These are phyloP conservation scores for Gryganskiella cystojenkinii DNA, from an alignment of 192 early-diverging fungal genomes.

Conservation along the genomic window DNA sequence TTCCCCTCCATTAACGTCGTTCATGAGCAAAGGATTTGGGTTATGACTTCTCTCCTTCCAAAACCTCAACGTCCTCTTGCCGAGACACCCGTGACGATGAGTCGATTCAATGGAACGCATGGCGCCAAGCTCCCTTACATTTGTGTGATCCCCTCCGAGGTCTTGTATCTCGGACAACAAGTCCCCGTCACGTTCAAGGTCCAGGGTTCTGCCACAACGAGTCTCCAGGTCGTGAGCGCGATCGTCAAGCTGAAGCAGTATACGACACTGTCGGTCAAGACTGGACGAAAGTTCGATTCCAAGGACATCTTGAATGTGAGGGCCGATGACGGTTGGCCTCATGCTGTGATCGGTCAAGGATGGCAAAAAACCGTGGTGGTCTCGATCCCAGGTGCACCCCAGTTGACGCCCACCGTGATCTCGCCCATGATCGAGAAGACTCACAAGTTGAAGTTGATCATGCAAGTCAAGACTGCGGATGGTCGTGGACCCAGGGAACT, in stretches of 20 bases:
- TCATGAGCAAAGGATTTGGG: conserved; percentile 8
- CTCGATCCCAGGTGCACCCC: conserved; percentile 4
- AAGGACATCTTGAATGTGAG: conserved; percentile 7
- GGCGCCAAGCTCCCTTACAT: neutral
- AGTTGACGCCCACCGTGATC: conserved; percentile 5
- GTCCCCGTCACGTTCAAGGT: conserved; percentile 30
- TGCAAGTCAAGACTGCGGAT: conserved; percentile 12
- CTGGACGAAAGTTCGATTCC: neutral
- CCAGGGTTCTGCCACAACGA: neutral
- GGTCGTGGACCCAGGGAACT: neutral
- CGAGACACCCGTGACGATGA: conserved; percentile 12
- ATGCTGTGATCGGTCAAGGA: neutral
- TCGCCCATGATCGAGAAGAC: conserved; percentile 12
- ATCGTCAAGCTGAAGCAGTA: conserved; percentile 42
- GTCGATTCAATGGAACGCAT: conserved; percentile 6
- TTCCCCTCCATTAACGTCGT: conserved; percentile 11
- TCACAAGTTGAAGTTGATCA: conserved; percentile 27
- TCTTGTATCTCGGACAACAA: conserved; percentile 11
- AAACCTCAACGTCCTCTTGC: neutral
- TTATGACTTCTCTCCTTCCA: conserved; percentile 10
- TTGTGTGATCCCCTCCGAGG: conserved; percentile 19
- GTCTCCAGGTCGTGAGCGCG: conserved; percentile 2
- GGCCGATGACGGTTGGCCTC: conserved; percentile 18
- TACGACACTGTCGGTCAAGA: neutral
- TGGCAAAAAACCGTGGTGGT: conserved; percentile 34